These are phyloP conservation scores for Dothistroma pini DNA, from an alignment of 2,329 filamentous ascomycete species.

Conservation along the genomic window DNA sequence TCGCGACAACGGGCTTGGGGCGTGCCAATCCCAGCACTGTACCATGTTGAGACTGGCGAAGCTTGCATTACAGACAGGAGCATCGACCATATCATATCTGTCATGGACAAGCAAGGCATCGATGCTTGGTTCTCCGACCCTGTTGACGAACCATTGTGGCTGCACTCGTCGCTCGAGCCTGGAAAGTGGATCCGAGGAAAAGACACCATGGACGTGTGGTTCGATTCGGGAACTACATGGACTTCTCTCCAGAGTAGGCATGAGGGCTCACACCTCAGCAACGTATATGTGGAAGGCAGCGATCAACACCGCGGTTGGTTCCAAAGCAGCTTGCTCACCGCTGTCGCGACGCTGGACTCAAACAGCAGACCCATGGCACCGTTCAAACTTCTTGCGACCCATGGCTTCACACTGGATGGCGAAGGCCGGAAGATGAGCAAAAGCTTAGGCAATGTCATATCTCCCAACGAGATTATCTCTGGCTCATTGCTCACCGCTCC, in stretches of 20 bases:
- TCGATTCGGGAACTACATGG: slow-evolving; percentile 97
- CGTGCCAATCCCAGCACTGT: slow-evolving; percentile 90
- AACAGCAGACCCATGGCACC: slow-evolving; percentile 54
- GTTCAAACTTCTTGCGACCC: slow-evolving; percentile 86
- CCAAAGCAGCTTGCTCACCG: slow-evolving; percentile 88
- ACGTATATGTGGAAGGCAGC: slow-evolving; percentile 89
- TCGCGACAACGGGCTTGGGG: slow-evolving; percentile 95
- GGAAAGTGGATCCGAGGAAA: slow-evolving; percentile 67
- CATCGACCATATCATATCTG: slow-evolving; percentile 77
- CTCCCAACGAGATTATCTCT: slow-evolving; percentile 77
- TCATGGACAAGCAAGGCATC: slow-evolving; percentile 73
- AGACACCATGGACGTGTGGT: slow-evolving; percentile 99
- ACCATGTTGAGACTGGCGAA: slow-evolving; percentile 57
- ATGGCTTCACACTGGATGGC: slow-evolving; percentile 89
- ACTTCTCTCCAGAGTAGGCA: slow-evolving; percentile 46
- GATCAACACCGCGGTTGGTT: slow-evolving; percentile 99
- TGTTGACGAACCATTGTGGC: slow-evolving; percentile 71
- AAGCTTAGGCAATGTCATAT: slow-evolving; percentile 83
- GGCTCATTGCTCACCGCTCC: slow-evolving; percentile 69
- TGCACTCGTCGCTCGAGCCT: slow-evolving; percentile 59
- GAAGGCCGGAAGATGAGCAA: slow-evolving; percentile 99
- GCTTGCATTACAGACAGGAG: slow-evolving; percentile 76
- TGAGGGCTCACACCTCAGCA: slow-evolving; percentile 53
- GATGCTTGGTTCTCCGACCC: slow-evolving; percentile 93
- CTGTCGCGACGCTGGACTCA: slow-evolving; percentile 61